A percentile compares a stretch with the other conserved stretches of the same genome.
Conservation (phyloP, 441 rosid species). For the Corymbia calophylla region DNA sequence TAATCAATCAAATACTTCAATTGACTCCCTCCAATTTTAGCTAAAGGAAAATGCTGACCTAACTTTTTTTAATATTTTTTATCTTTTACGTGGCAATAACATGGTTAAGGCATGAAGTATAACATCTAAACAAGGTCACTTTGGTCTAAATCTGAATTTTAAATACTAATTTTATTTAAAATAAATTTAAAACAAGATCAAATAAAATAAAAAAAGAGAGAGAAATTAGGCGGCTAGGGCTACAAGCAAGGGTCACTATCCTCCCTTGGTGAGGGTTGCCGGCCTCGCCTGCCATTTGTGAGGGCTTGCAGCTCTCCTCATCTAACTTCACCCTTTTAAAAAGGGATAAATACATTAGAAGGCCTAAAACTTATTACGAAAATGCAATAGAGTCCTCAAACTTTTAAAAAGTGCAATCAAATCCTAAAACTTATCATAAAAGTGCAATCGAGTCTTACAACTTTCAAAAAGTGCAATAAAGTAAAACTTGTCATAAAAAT, state of each 20-base stretch:
- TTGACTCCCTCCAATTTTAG: not conserved
- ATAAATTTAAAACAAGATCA: not conserved
- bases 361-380: too few relatives aligned
- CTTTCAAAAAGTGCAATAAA: too few relatives aligned
- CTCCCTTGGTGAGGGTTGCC: not conserved
- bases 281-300: not conserved
- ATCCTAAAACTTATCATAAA: too few relatives aligned
- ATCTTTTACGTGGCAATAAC: not conserved
- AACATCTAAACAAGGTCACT: too few relatives aligned
- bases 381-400: too few relatives aligned
- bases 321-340: not conserved
- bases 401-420: too few relatives aligned
- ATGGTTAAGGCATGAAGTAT: not conserved
- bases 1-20: accelerated
- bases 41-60: accelerated
- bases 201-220: too few relatives aligned
- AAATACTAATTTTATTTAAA: too few relatives aligned
- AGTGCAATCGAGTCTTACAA: too few relatives aligned
- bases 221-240: not conserved
- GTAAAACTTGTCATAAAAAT: too few relatives aligned
- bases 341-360: too few relatives aligned
- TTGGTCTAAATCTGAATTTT: not conserved
- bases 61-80: too few relatives aligned
- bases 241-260: not conserved
- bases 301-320: not conserved